Conservation (phyloP, 2,329 filamentous ascomycete genomes). For the Botrytis elliptica region DNA sequence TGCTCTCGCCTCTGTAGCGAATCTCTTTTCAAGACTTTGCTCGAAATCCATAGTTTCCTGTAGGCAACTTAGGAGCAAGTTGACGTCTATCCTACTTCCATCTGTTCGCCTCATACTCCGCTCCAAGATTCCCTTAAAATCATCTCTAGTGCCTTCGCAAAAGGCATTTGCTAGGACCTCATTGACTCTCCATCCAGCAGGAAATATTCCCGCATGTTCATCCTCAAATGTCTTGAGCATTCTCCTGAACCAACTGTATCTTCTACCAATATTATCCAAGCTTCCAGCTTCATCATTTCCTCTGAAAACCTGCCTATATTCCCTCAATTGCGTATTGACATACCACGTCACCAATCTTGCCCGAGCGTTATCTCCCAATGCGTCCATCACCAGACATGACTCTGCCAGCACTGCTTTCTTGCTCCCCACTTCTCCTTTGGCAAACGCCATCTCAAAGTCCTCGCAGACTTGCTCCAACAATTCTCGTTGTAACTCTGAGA, state of each 20-base stretch:
- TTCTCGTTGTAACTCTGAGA: constrained; percentile 89
- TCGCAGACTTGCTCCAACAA: constrained; percentile 97
- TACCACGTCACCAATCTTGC: constrained; percentile 90
- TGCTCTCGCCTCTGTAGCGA: constrained; percentile 67
- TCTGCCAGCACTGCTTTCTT: constrained; percentile 74
- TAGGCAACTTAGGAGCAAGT: constrained; percentile 80
- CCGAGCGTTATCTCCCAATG: constrained; percentile 82
- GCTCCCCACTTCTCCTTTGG: constrained; percentile 75
- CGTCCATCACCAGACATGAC: constrained; percentile 91
- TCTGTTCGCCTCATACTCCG: constrained; percentile 77
- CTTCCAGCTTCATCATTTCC: constrained; percentile 96
- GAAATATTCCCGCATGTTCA: constrained; percentile 87
- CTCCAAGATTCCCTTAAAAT: constrained; percentile 91
- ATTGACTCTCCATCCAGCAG: constrained; percentile 81
- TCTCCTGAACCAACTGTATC: constrained; percentile 95
- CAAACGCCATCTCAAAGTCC: constrained; percentile 94
- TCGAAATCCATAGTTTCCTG: constrained; percentile 98
- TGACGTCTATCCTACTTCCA: constrained; percentile 82
- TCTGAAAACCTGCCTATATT: constrained; percentile 93
- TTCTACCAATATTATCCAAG: constrained; percentile 90
- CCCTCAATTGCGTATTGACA: constrained; percentile 91
- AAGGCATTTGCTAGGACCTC: constrained; percentile 89
- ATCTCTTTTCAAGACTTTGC: constrained; percentile 81
- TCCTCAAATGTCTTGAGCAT: constrained; percentile 96
- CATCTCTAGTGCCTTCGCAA: constrained; percentile 91